Base-by-base conservation (phyloP, 495 filamentous ascomycete species). In the Penicillium pulvis region DNA sequence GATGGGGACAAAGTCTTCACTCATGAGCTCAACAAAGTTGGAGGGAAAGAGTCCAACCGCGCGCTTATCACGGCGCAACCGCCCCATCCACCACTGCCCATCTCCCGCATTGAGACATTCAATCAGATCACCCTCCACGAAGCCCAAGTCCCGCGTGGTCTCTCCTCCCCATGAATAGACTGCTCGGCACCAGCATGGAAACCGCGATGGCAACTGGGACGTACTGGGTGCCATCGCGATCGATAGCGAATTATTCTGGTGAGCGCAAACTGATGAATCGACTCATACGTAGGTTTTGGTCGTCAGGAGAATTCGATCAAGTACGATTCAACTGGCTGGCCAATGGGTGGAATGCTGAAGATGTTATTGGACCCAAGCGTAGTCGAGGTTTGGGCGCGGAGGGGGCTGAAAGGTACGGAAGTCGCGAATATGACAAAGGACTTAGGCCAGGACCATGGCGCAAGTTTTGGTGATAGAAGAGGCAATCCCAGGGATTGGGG, bases 161-260 rank as follows among this genome's bases (percentile, higher is more conserved):
- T 98, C 94, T 81, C 93, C 94, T 67, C 93, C 92, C 90, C 90
- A 98, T 39, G 93, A 97, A 71, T 97, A 98, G 48, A 96, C 85
- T 10, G 94, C 94, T 69, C 90, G 86, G 65, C 90, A 92, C 92
- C 94, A 96, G 76, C 95, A 98, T 41, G 94, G 95, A 71, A 98
- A 98, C 58, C 87, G 86, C 61, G 81, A 85, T 20, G 94, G 94
- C 61, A 96, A 72, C 61, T 86, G 81, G 55, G 86, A 85, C 64
- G 85, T 79, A 61, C 79, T 76, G 60, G 81, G 74, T 55, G 81
- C 75, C 87, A 89, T 90, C 24, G 61, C 66, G 60, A 57, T 45
- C 35, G 53, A 53, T 49, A 4, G 17, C 26, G 35, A 53, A 35
- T 57, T 36, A 51, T 47, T 53, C 24, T 31, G 17, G n/a, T 31